Conservation (phyloP, 2,329 filamentous ascomycete species). For the Colletotrichum coccodes region DNA sequence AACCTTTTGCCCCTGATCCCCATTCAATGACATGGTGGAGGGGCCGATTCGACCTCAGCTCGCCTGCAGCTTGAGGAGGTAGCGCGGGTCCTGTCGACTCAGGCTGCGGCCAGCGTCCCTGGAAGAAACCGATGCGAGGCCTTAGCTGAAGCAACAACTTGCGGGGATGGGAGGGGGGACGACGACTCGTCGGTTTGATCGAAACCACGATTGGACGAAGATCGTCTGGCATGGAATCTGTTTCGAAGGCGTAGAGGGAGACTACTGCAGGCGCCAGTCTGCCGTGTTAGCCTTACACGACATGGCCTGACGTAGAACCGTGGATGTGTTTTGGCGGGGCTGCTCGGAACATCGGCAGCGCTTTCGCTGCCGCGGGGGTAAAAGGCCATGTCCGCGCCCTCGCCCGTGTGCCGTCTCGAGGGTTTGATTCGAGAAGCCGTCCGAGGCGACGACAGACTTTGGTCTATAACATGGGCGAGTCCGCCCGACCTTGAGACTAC, state of each 20-base stretch:
- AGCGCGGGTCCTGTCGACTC: neutral
- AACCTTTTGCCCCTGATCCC: conserved; percentile 10
- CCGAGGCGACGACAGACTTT: neutral
- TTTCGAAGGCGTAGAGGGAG: neutral
- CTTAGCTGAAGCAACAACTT: neutral
- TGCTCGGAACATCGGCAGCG: conserved; percentile 22
- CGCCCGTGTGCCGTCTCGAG: neutral
- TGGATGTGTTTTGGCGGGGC: conserved; percentile 12
- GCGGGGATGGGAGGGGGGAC: neutral
- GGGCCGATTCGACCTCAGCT: neutral
- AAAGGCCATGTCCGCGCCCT: neutral
- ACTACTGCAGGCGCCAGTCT: neutral
- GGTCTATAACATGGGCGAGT: too few relatives aligned
- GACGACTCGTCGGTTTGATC: neutral
- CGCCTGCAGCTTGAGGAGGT: neutral
- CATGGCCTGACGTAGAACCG: conserved; percentile 19
- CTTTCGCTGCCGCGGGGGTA: neutral
- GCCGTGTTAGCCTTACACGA: conserved; percentile 13
- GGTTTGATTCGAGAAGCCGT: neutral
- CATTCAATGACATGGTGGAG: neutral
- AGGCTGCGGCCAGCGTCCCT: conserved; percentile 2
- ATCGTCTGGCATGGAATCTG: neutral
- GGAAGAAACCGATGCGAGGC: conserved; percentile 13
- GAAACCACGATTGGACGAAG: neutral
- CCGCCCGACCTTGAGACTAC: neutral